Evolutionary conservation across 352 stramenopile genomes (phyloP).

Genomic region (Phytophthora crassamura): DNA sequence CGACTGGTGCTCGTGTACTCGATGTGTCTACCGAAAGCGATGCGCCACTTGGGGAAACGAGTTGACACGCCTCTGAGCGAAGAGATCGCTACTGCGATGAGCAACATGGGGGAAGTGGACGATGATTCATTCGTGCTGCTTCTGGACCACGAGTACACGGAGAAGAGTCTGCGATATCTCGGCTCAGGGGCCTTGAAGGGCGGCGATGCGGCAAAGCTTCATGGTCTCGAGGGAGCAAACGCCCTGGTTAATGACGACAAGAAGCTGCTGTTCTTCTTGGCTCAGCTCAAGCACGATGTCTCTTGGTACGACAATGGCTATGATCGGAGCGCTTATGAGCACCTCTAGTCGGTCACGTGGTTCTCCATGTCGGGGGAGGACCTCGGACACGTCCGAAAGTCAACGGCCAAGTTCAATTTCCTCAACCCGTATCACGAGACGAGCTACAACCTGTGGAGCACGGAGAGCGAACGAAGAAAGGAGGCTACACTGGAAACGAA

Average conservation of each 20-base stretch:
- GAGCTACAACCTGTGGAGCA: conserved; percentile 16
- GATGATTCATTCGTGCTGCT: conserved; percentile 36
- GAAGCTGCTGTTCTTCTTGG: conserved; percentile 15
- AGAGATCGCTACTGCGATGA: conserved; percentile 25
- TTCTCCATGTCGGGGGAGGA: conserved; percentile 4
- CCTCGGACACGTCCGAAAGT: neutral
- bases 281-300: conserved; percentile 15
- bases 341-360: conserved; percentile 7
- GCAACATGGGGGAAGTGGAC: conserved; percentile 35
- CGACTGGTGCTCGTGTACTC: conserved; percentile 25
- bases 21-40: conserved; percentile 15
- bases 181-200: conserved; percentile 20
- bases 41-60: conserved; percentile 4
- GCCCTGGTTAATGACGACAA: neutral
- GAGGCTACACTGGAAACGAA: conserved; percentile 14
- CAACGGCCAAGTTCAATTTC: conserved; percentile 9
- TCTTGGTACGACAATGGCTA: conserved; percentile 12
- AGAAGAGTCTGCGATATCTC: conserved; percentile 19
- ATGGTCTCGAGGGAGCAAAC: conserved; percentile 3
- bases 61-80: neutral
- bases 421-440: conserved; percentile 23
- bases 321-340: neutral
- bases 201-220: conserved; percentile 20
- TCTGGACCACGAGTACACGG: conserved; percentile 27
- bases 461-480: conserved; percentile 14